A percentile compares a stretch with the other conserved stretches of the same genome.
phyloP scores from a whole-genome alignment of 495 filamentous ascomycete species.

The Podospora conica region DNA sequence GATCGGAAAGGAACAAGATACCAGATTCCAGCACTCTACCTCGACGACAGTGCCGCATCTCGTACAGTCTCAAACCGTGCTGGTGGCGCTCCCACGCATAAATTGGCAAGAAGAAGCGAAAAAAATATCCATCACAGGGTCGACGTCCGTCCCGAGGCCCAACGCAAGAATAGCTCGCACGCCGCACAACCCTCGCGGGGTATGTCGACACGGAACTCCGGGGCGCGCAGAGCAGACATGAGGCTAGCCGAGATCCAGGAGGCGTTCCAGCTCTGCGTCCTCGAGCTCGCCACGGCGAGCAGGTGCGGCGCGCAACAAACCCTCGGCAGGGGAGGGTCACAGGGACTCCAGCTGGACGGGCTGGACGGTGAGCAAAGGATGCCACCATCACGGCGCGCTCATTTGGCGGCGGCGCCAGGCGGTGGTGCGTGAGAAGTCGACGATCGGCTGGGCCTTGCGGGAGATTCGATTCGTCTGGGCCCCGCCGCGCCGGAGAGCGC shows the following conservation, averaged over 20 bases:
- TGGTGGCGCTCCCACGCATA: not conserved
- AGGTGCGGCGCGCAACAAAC: slow-evolving; percentile 39
- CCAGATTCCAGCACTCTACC: not conserved
- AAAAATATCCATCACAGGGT: slow-evolving; percentile 28
- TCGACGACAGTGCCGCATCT: not conserved
- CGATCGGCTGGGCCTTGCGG: slow-evolving; percentile 46
- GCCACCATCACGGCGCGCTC: slow-evolving; percentile 60
- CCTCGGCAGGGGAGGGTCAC: slow-evolving; percentile 41
- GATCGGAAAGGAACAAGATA: too few relatives aligned
- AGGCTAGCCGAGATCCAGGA: slow-evolving; percentile 57
- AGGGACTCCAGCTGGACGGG: slow-evolving; percentile 39
- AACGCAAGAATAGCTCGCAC: slow-evolving; percentile 36
- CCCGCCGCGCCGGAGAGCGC: slow-evolving; percentile 39
- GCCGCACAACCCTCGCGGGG: slow-evolving; percentile 25
- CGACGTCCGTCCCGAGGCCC: slow-evolving; percentile 39
- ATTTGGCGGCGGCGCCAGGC: slow-evolving; percentile 63
- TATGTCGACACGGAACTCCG: slow-evolving; percentile 38
- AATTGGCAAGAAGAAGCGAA: slow-evolving; percentile 3
- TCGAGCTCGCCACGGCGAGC: slow-evolving; percentile 30
- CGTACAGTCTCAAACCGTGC: not conserved
- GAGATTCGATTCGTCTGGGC: slow-evolving; percentile 56
- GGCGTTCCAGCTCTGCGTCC: slow-evolving; percentile 45
- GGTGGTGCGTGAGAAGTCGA: slow-evolving; percentile 38
- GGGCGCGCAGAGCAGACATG: slow-evolving; percentile 54
- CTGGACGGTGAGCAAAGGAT: slow-evolving; percentile 35